A percentile compares a stretch with the other conserved stretches of the same genome.
phyloP scores from a whole-genome alignment of 2,329 filamentous ascomycete species.

The Xylaria sp. region DNA sequence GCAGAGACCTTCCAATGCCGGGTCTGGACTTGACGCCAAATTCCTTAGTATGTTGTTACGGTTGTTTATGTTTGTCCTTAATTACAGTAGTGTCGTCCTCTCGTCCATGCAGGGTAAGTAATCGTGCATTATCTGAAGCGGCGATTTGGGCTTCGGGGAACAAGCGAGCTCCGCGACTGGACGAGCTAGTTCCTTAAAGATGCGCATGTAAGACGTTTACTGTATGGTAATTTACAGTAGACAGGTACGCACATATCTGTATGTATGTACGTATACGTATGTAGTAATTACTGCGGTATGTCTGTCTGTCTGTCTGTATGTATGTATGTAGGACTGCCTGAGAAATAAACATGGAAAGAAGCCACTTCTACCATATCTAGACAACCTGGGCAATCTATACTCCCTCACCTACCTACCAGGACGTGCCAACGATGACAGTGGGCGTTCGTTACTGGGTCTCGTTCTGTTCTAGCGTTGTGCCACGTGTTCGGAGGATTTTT shows the following conservation, averaged over 20 bases:
- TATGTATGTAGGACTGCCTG: constrained; percentile 14
- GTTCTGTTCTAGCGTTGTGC: constrained; percentile 24
- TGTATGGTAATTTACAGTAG: neutral
- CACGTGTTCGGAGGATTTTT: constrained; percentile 36
- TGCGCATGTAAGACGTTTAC: constrained; percentile 1
- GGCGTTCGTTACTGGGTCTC: neutral
- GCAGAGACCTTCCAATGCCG: neutral
- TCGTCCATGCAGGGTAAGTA: neutral
- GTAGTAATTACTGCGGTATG: neutral
- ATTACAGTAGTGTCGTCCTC: no score
- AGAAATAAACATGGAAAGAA: constrained; percentile 5
- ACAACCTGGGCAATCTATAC: neutral
- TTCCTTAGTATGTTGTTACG: neutral
- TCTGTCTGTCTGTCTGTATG: neutral
- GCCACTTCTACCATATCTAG: neutral
- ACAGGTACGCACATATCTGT: no score
- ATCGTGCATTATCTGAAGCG: neutral
- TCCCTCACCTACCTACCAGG: constrained; percentile 3
- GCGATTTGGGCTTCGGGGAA: constrained; percentile 1
- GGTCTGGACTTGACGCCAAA: neutral
- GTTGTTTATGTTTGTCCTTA: no score
- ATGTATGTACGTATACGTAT: neutral
- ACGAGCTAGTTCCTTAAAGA: neutral
- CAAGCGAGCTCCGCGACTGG: constrained; percentile 11
- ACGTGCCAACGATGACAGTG: neutral